A percentile compares a stretch with the other conserved stretches of the same genome.
phyloP scores from a whole-genome alignment of 2,329 filamentous ascomycete genomes.

The Verticillium klebahnii region DNA sequence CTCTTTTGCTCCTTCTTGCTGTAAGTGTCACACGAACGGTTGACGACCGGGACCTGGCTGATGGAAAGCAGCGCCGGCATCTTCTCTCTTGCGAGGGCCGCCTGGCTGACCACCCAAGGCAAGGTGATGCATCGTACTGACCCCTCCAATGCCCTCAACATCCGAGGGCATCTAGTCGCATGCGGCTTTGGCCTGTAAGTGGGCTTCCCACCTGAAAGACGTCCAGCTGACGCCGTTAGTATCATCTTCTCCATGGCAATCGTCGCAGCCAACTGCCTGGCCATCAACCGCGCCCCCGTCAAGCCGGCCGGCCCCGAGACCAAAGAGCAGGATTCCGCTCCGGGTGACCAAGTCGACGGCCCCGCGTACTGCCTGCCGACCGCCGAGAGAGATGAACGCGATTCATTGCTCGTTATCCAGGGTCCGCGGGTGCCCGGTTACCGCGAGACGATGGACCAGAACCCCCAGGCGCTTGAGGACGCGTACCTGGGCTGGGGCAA shows the following conservation, averaged over 20 bases:
- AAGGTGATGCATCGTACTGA: too few relatives aligned
- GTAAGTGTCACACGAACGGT: background rate
- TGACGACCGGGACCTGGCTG: background rate
- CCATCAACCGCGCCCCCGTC: background rate
- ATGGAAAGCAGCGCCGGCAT: background rate
- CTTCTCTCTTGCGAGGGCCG: background rate
- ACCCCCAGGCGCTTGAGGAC: background rate
- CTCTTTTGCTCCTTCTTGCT: background rate
- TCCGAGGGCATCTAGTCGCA: background rate
- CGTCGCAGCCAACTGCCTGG: background rate
- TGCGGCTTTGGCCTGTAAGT: background rate
- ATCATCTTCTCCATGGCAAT: background rate
- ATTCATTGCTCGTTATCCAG: background rate
- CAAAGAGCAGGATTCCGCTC: background rate
- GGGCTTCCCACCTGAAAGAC: background rate
- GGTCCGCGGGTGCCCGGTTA: background rate
- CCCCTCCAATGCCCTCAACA: too few relatives aligned
- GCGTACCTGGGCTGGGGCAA: background rate
- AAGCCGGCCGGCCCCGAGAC: background rate
- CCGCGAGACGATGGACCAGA: background rate
- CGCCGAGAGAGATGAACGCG: background rate
- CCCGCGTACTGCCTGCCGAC: background rate
- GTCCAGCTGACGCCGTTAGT: background rate
- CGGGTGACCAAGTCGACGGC: background rate
- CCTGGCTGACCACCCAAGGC: background rate